These are phyloP conservation scores for Talaromyces piceae DNA, from an alignment of 2,329 filamentous ascomycete species.

Conservation along the genomic window DNA sequence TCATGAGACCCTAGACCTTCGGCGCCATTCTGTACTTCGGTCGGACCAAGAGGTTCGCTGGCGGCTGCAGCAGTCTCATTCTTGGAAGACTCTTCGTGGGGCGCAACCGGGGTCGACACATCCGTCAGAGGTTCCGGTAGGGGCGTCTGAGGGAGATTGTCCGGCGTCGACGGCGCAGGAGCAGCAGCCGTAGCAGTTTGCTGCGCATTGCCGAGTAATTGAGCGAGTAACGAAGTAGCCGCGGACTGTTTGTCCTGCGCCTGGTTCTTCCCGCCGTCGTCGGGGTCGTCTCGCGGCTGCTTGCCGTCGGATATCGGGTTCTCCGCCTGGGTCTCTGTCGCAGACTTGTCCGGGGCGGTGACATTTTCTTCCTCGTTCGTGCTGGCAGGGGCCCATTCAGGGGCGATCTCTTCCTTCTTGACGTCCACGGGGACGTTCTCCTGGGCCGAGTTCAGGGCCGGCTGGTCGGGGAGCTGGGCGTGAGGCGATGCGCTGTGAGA, in stretches of 20 bases:
- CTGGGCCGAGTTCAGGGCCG: background rate
- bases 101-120: slow-evolving; percentile 8
- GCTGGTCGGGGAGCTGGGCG: background rate
- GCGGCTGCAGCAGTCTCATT: background rate
- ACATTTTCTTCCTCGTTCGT: background rate
- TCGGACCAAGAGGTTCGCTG: background rate
- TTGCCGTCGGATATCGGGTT: background rate
- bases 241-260: slow-evolving; percentile 33
- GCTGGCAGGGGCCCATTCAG: background rate
- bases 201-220: slow-evolving; percentile 33
- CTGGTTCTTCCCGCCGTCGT: slow-evolving; percentile 20
- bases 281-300: slow-evolving; percentile 20
- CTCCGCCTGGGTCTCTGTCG: background rate
- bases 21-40: background rate
- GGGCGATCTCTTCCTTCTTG: background rate
- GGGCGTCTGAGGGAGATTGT: slow-evolving; percentile 10
- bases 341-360: background rate
- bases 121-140: slow-evolving; percentile 11
- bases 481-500: background rate
- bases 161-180: slow-evolving; percentile 14
- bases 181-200: slow-evolving; percentile 14
- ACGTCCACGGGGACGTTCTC: background rate
- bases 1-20: background rate
- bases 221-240: slow-evolving; percentile 35
- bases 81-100: slow-evolving; percentile 3